A percentile compares a stretch with the other conserved stretches of the same genome.
These are phyloP conservation scores for Talaromyces sp. DNA, from an alignment of 2,329 filamentous ascomycete species.

Conservation along the genomic window DNA sequence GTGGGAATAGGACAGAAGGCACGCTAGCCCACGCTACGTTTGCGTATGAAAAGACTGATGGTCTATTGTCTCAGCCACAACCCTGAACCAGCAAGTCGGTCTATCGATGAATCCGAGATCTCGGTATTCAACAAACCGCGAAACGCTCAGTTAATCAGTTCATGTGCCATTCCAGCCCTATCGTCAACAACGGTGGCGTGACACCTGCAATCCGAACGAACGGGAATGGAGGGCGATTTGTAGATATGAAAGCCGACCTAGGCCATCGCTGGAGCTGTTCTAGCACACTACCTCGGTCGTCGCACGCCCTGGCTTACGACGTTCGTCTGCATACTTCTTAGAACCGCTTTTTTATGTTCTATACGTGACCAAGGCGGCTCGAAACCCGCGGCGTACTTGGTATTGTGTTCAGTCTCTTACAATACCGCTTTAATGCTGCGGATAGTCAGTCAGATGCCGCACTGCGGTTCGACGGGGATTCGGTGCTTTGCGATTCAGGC, in stretches of 20 bases:
- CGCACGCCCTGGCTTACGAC: background rate
- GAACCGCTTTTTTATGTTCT: too few species aligned
- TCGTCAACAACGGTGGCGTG: slow-evolving; percentile 4
- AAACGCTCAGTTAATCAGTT: slow-evolving; percentile 2
- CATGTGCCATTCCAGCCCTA: slow-evolving; percentile 7
- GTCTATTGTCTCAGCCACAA: too few species aligned
- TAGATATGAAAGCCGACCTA: background rate
- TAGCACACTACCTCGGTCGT: background rate
- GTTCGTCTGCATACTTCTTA: background rate
- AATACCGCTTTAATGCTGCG: slow-evolving; percentile 34
- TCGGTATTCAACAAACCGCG: background rate
- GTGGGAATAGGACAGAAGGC: too few species aligned
- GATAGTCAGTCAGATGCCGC: slow-evolving; percentile 41
- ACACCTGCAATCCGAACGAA: background rate
- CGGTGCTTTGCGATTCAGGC: slow-evolving; percentile 52
- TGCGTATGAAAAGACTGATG: too few species aligned
- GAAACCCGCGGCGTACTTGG: background rate
- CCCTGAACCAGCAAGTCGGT: too few species aligned
- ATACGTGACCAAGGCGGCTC: background rate
- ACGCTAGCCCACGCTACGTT: too few species aligned
- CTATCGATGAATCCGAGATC: background rate
- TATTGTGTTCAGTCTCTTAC: background rate
- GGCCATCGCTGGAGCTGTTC: background rate
- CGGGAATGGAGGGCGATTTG: background rate
- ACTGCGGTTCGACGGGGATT: slow-evolving; percentile 51